phyloP scores from a whole-genome alignment of 257 asterid genomes.

The Plantago major region DNA sequence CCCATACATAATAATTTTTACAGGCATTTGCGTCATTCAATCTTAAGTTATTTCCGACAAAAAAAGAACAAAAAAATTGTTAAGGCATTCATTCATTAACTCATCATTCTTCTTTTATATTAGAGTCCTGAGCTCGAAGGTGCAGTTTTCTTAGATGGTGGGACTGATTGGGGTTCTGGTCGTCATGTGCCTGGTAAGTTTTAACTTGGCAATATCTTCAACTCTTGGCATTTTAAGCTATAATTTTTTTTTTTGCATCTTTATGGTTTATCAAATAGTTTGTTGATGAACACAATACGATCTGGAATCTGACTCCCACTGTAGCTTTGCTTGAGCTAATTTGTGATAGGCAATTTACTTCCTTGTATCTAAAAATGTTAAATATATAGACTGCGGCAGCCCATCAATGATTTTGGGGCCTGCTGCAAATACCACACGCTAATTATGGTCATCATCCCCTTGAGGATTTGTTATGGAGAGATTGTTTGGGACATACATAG shows the following conservation, averaged over 20 bases:
- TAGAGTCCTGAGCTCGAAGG: conserved; percentile 79
- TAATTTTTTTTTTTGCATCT: too few species aligned
- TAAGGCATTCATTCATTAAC: conserved; percentile 12
- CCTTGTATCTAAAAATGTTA: too few species aligned
- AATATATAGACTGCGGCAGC: too few species aligned
- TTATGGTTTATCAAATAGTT: too few species aligned
- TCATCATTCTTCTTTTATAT: conserved; percentile 8
- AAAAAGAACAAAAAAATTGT: too few species aligned
- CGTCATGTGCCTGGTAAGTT: conserved; percentile 92
- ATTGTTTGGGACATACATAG: too few species aligned
- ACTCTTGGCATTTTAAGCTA: conserved; percentile 7
- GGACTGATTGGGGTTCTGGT: conserved; percentile 88
- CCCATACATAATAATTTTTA: neutral
- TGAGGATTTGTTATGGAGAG: too few species aligned
- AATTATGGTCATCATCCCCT: neutral
- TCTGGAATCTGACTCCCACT: too few species aligned
- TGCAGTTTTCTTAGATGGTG: conserved; percentile 81
- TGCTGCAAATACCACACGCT: neutral
- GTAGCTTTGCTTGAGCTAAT: too few species aligned
- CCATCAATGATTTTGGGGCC: neutral
- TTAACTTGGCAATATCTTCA: too few species aligned
- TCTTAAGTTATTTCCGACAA: neutral
- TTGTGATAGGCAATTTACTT: too few species aligned
- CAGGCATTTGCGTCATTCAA: neutral
- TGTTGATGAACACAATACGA: too few species aligned